Evolutionary conservation across 345 rosid genomes (phyloP).

Genomic region (Lagerstroemia speciosa): DNA sequence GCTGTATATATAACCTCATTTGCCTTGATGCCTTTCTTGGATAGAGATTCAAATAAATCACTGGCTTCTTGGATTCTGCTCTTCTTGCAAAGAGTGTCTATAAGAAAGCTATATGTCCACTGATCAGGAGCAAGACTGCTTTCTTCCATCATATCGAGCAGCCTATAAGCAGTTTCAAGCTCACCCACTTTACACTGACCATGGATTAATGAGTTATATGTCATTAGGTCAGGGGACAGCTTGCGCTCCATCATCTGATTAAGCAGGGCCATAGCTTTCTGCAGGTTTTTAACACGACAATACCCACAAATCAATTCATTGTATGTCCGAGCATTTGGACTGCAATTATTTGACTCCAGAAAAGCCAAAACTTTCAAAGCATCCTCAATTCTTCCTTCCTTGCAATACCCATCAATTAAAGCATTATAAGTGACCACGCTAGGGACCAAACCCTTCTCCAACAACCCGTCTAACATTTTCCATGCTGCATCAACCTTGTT

Average conservation of each 20-base stretch:
- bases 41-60: conserved; percentile 54
- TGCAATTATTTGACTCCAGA: conserved; percentile 51
- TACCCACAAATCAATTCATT: conserved; percentile 72
- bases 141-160: conserved; percentile 57
- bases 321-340: conserved; percentile 69
- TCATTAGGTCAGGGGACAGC: conserved; percentile 44
- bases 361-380: conserved; percentile 55
- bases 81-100: conserved; percentile 62
- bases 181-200: conserved; percentile 72
- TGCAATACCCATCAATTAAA: conserved; percentile 70
- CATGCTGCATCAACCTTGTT: conserved; percentile 51
- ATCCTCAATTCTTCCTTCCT: conserved; percentile 49
- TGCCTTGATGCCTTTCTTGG: conserved; percentile 51
- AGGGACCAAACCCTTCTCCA: conserved; percentile 54
- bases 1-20: conserved; percentile 80
- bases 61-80: conserved; percentile 63
- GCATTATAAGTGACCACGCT: conserved; percentile 75
- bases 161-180: conserved; percentile 57
- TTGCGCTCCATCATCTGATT: conserved; percentile 44
- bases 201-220: conserved; percentile 64
- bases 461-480: conserved; percentile 40
- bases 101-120: conserved; percentile 57
- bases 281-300: conserved; percentile 57
- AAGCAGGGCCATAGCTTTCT: conserved; percentile 71
- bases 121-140: conserved; percentile 58